Evolutionary conservation across 768 basidiomycete genomes (phyloP).

Genomic region (Boletus sp.): DNA sequence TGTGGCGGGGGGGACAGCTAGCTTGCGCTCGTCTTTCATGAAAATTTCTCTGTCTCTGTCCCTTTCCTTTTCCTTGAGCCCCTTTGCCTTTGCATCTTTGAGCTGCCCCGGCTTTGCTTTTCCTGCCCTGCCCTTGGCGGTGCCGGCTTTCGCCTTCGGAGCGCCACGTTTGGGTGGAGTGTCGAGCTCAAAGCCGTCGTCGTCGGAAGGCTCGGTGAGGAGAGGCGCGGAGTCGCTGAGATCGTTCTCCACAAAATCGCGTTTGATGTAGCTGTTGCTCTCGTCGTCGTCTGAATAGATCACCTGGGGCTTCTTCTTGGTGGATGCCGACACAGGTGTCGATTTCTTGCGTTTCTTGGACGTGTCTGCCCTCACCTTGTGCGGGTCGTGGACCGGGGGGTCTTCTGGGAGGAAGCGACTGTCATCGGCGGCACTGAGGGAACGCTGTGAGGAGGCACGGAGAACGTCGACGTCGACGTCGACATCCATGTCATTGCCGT

Average conservation of each 20-base stretch:
- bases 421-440: conserved; percentile 13
- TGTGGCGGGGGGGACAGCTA: conserved; percentile 11
- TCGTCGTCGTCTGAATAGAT: conserved; percentile 32
- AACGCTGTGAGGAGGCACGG: conserved; percentile 18
- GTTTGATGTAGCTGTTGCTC: conserved; percentile 22
- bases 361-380: conserved; percentile 4
- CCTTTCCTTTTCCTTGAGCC: conserved; percentile 29
- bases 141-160: conserved; percentile 19
- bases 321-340: conserved; percentile 4
- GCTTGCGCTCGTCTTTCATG: conserved; percentile 43
- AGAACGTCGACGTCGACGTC: conserved; percentile 40
- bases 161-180: conserved; percentile 19
- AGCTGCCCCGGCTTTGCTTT: conserved; percentile 19
- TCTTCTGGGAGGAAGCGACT: conserved; percentile 21
- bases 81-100: conserved; percentile 30
- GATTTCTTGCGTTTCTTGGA: conserved; percentile 20
- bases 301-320: conserved; percentile 19
- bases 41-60: conserved; percentile 37
- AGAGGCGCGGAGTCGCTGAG: conserved; percentile 22
- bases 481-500: conserved; percentile 39
- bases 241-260: conserved; percentile 25
- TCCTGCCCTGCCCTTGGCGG: conserved; percentile 25
- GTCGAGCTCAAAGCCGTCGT: conserved; percentile 28
- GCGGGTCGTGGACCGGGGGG: background rate
- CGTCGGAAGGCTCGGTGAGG: conserved; percentile 24